Evolutionary conservation across 768 basidiomycete genomes (phyloP).

Genomic region (Postia placenta): DNA sequence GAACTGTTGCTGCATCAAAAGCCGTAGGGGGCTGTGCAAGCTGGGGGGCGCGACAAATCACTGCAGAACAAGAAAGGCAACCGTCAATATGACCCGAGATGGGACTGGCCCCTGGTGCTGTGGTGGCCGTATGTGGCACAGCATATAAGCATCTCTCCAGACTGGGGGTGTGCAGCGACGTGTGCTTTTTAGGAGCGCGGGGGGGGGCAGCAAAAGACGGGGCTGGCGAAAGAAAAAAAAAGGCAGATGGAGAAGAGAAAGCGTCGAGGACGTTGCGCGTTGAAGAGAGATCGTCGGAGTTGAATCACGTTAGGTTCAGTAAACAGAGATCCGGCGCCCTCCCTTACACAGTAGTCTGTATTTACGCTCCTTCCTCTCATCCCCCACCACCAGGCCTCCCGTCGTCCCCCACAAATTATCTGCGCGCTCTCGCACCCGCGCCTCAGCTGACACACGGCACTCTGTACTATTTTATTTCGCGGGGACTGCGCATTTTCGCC

Average conservation of each 20-base stretch:
- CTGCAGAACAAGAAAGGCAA: conserved; percentile 2
- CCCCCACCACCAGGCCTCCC: conserved; percentile 14
- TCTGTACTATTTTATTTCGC: conserved; percentile 12
- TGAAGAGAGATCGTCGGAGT: conserved; percentile 18
- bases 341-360: conserved; percentile 11
- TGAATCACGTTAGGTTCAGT: conserved; percentile 22
- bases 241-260: too few relatives aligned
- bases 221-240: too few relatives aligned
- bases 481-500: not conserved
- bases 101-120: too few relatives aligned
- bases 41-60: too few relatives aligned
- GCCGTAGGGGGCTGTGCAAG: too few relatives aligned
- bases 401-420: conserved; percentile 7
- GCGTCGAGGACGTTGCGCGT: conserved; percentile 12
- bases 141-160: too few relatives aligned
- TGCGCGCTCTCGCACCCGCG: not conserved
- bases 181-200: too few relatives aligned
- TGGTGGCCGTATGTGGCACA: too few relatives aligned
- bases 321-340: conserved; percentile 23
- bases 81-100: not conserved
- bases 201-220: too few relatives aligned
- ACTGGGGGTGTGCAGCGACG: too few relatives aligned
- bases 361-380: conserved; percentile 17
- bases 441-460: not conserved
- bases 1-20: too few relatives aligned